Evolutionary conservation across 2,329 filamentous ascomycete genomes (phyloP).

Genomic region (Fusarium siculi): DNA sequence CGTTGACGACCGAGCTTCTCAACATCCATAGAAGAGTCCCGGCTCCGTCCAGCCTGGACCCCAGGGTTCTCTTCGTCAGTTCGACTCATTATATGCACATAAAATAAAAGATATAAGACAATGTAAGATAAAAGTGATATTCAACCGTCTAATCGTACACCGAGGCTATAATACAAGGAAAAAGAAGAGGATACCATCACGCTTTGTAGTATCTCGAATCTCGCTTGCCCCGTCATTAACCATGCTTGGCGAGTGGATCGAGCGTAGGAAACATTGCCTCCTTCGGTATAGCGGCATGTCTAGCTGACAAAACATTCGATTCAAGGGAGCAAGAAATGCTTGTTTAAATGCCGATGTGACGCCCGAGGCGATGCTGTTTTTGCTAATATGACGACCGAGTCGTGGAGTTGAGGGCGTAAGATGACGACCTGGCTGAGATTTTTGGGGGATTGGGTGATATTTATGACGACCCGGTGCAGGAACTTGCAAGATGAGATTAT

Average conservation of each 20-base stretch:
- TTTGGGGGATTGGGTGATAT: not conserved
- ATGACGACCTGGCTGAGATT: constrained; percentile 18
- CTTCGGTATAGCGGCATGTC: constrained; percentile 19
- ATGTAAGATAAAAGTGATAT: not conserved
- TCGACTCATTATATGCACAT: constrained; percentile 10
- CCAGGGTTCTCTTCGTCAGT: constrained; percentile 30
- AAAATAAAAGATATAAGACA: not conserved
- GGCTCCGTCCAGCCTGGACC: not conserved
- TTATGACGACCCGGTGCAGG: constrained; percentile 12
- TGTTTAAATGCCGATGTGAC: constrained; percentile 6
- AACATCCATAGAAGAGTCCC: constrained; percentile 29
- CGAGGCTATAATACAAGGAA: not conserved
- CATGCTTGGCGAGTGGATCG: constrained; percentile 20
- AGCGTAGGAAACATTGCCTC: constrained; percentile 7
- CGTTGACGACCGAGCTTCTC: constrained; percentile 43
- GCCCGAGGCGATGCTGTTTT: constrained; percentile 7
- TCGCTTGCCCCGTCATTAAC: constrained; percentile 20
- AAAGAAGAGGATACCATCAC: constrained; percentile 10
- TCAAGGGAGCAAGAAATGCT: not conserved
- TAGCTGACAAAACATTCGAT: constrained; percentile 25
- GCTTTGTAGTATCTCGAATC: constrained; percentile 18
- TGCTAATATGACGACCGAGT: constrained; percentile 14
- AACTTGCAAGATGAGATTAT: not conserved
- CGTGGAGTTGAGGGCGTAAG: constrained; percentile 23
- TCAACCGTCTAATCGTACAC: not conserved